These are phyloP conservation scores for Epichloe baconii DNA, from an alignment of 2,329 filamentous ascomycete genomes.

Conservation along the genomic window DNA sequence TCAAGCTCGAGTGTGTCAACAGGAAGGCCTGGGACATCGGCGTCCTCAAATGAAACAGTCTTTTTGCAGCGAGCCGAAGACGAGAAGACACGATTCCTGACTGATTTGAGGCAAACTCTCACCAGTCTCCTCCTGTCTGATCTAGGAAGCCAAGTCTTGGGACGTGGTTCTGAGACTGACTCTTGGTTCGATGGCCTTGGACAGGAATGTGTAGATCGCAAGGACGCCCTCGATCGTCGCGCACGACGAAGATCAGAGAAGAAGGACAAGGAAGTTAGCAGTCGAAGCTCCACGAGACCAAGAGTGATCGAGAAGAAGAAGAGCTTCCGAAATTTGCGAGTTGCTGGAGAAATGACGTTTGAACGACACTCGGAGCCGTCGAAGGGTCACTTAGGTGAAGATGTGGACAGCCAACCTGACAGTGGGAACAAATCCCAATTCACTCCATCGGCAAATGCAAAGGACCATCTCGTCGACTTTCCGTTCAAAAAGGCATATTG, in stretches of 20 bases:
- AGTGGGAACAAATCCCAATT: conserved; percentile 6
- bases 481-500: conserved; percentile 72
- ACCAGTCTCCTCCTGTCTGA: conserved; percentile 82
- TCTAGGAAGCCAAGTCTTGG: conserved; percentile 72
- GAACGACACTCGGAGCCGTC: conserved; percentile 26
- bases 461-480: conserved; percentile 38
- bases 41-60: conserved; percentile 54
- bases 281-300: conserved; percentile 32
- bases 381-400: conserved; percentile 27
- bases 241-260: conserved; percentile 27
- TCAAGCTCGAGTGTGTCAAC: conserved; percentile 34
- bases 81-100: conserved; percentile 67
- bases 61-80: conserved; percentile 48
- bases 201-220: conserved; percentile 51
- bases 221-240: conserved; percentile 39
- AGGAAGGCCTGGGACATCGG: conserved; percentile 50
- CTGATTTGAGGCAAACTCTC: conserved; percentile 63
- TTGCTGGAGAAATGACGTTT: conserved; percentile 27
- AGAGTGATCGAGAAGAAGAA: conserved; percentile 50
- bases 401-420: conserved; percentile 15
- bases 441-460: background rate
- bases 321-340: conserved; percentile 53
- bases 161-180: conserved; percentile 86
- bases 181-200: conserved; percentile 65
- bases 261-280: conserved; percentile 28